Evolutionary conservation across 192 early-diverging fungal species (phyloP).

Genomic region (Rhizoclosmatium sp.): DNA sequence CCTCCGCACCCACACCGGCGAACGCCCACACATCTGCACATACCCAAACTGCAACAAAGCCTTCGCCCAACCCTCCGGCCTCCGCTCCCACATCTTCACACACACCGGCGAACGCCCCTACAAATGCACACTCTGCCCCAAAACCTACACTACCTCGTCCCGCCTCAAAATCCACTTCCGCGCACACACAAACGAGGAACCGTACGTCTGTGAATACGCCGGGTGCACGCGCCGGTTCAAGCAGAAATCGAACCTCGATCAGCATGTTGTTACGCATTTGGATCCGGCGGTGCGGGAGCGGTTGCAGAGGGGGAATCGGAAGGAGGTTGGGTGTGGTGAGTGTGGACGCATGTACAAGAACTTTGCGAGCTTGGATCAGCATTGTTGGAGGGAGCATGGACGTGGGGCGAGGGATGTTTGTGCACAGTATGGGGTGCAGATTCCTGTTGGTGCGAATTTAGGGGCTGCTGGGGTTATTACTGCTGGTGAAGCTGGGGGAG

Average conservation of each 20-base stretch:
- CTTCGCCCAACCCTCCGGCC: conserved; percentile 57
- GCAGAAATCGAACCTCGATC: conserved; percentile 34
- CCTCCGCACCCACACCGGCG: conserved; percentile 85
- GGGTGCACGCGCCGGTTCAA: conserved; percentile 43
- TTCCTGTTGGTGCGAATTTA: neutral
- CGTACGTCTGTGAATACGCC: conserved; percentile 22
- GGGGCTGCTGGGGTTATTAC: neutral
- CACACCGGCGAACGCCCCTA: conserved; percentile 40
- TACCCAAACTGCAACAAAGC: conserved; percentile 80
- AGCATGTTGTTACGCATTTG: conserved; percentile 34
- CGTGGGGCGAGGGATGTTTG: conserved; percentile 5
- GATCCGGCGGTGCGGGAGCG: conserved; percentile 24
- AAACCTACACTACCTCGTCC: conserved; percentile 36
- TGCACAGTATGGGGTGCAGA: neutral
- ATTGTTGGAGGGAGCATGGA: conserved; percentile 33
- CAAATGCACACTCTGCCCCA: conserved; percentile 34
- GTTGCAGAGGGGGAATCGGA: conserved; percentile 4
- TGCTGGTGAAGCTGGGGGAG: neutral
- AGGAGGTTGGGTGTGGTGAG: conserved; percentile 34
- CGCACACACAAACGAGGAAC: conserved; percentile 35
- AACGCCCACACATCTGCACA: conserved; percentile 81
- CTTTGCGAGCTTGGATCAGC: conserved; percentile 29
- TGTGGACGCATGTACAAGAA: conserved; percentile 32
- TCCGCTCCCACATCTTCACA: conserved; percentile 42
- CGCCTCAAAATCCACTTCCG: conserved; percentile 38